Evolutionary conservation across 495 filamentous ascomycete genomes (phyloP), one percentile per base, ranked within the genome.

Genomic region (Aspergillus carlsbadensis): DNA sequence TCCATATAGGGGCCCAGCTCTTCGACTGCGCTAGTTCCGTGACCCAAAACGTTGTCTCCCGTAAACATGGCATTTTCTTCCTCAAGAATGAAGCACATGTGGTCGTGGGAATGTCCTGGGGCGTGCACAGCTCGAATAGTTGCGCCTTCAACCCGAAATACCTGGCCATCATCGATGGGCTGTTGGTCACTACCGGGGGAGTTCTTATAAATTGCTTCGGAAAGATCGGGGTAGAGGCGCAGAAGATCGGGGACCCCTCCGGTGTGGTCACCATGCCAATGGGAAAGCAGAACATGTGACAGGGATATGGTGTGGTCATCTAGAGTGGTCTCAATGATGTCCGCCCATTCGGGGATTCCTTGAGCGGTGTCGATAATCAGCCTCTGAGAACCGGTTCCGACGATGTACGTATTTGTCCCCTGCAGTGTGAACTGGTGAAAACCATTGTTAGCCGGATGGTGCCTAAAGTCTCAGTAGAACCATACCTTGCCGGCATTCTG

Each of bases 241-340:
- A 84, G 66, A 0, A 93, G 75, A 51, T 91, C 82, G 1, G 70
- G 58, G 22, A 94, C 80, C 6, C 91, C 91, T 13, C 82, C 83
- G 7, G 80, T 78, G 61, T 96, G 91, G 66, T 96, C 91, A 18
- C 74, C 79, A 69, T 96, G 91, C 86, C 88, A 88, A 69, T 96
- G 91, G 0, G 91, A 91, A 15, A 95, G 73, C 13, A 96, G 72
- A 1, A 83, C 79, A 11, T 68, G 63, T 11, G 76, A 69, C 18
- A 95, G 71, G 1, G 70, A 65, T 43, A 85, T 74, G 7, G 80
- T 71, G 4, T 33, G 29, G 20, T 65, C 40, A 10, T 45, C 15
- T 8, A 70, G 57, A 8, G 56, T 59, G 0, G 60, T 49, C 3
- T 46, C 37, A n/a, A 75, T 66, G 2, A 64, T 50, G 10, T 63